Conservation (phyloP, 441 rosid genomes). For the Euphorbia schlechtendalii region DNA sequence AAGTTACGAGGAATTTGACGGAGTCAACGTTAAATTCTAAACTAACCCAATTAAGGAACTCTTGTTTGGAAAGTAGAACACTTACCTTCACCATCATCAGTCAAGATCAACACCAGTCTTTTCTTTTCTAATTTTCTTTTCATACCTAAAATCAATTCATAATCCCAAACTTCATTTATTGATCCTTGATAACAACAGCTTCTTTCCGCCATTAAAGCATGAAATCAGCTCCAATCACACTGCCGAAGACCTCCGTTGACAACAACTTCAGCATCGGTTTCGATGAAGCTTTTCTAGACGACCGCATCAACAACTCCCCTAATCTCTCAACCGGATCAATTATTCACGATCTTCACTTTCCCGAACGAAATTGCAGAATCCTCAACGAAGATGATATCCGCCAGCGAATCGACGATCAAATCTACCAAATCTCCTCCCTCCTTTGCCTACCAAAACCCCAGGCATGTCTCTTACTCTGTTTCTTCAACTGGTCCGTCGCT, state of each 20-base stretch:
- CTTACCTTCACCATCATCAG: no score
- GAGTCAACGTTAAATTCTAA: no score
- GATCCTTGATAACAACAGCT: no score
- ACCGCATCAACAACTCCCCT: neutral
- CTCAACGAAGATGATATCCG: constrained; percentile 19
- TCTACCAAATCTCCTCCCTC: constrained; percentile 6
- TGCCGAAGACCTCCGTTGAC: constrained; percentile 11
- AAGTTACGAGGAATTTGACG: no score
- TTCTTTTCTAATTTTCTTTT: no score
- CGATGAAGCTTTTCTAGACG: constrained; percentile 3
- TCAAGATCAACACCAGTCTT: no score
- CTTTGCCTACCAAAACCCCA: constrained; percentile 16
- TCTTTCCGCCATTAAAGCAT: neutral
- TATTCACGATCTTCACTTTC: neutral
- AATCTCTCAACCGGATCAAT: neutral
- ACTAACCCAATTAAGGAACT: no score
- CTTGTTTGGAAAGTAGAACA: no score
- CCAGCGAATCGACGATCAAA: constrained; percentile 10
- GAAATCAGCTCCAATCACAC: neutral
- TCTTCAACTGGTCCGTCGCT: constrained; percentile 25
- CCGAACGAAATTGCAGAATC: constrained; percentile 2
- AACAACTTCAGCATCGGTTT: constrained; percentile 10
- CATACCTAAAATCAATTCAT: no score
- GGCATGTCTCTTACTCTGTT: constrained; percentile 22
- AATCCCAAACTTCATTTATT: no score